Evolutionary conservation across 2,329 filamentous ascomycete genomes (phyloP).

Genomic region (Cordyceps cateniannulata): DNA sequence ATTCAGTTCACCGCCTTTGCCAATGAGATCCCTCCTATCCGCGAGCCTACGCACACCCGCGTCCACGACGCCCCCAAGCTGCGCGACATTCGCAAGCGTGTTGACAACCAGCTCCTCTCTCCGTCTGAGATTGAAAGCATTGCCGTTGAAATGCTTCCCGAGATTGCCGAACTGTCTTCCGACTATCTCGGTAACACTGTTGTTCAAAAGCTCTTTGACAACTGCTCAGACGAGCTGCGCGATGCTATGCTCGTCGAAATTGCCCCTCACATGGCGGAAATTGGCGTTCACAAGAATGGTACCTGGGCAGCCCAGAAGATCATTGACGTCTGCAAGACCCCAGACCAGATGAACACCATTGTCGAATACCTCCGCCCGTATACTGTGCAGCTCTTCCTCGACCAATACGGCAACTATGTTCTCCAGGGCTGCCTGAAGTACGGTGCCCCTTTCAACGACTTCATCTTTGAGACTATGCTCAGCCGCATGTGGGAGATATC

Average conservation of each 20-base stretch:
- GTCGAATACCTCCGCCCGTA: slow-evolving; percentile 79
- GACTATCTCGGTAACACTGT: slow-evolving; percentile 98
- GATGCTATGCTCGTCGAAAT: slow-evolving; percentile 88
- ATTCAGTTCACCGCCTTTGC: slow-evolving; percentile 67
- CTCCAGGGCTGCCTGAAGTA: slow-evolving; percentile 95
- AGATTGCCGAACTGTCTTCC: slow-evolving; percentile 89
- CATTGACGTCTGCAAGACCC: slow-evolving; percentile 88
- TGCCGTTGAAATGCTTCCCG: slow-evolving; percentile 88
- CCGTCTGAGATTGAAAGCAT: slow-evolving; percentile 86
- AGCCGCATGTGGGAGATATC: slow-evolving; percentile 88
- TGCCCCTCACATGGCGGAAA: slow-evolving; percentile 86
- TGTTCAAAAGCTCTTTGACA: slow-evolving; percentile 98
- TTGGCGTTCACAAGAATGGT: slow-evolving; percentile 97
- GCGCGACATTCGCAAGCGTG: slow-evolving; percentile 92
- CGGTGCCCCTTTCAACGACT: slow-evolving; percentile 81
- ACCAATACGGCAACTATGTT: slow-evolving; percentile 98
- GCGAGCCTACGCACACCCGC: slow-evolving; percentile 81
- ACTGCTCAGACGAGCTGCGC: slow-evolving; percentile 83
- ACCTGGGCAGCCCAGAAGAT: slow-evolving; percentile 99
- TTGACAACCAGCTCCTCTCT: slow-evolving; percentile 88
- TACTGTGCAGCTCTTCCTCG: slow-evolving; percentile 84
- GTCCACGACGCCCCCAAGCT: slow-evolving; percentile 92
- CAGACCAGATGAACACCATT: slow-evolving; percentile 75
- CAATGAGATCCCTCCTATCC: slow-evolving; percentile 81
- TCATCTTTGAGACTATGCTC: slow-evolving; percentile 97